phyloP scores from a whole-genome alignment of 129 eudicot genomes.

The Flaveria bidentis region DNA sequence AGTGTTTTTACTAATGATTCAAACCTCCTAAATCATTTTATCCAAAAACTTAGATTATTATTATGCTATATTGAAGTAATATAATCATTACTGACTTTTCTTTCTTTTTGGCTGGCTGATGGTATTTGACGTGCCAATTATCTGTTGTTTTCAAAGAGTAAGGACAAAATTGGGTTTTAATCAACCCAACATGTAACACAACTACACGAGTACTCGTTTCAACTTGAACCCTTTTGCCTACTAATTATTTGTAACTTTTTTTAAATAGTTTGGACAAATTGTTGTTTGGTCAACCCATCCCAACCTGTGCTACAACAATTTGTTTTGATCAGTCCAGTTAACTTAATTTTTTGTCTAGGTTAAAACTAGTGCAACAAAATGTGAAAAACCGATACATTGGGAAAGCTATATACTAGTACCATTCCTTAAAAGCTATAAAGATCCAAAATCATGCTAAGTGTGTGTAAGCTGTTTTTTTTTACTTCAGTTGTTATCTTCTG shows the following conservation, averaged over 20 bases:
- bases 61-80: no score
- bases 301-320: not conserved
- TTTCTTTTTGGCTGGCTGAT: no score
- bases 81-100: no score
- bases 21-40: no score
- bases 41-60: no score
- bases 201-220: no score
- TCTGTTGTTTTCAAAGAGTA: no score
- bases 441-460: not conserved
- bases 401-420: not conserved
- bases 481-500: not conserved
- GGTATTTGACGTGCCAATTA: no score
- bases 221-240: no score
- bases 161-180: no score
- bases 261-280: not conserved
- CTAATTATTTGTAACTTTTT: not conserved
- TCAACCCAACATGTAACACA: no score
- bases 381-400: not conserved
- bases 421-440: not conserved
- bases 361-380: not conserved
- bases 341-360: not conserved
- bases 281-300: not conserved
- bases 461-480: not conserved
- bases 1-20: no score
- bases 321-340: not conserved